Evolutionary conservation across 768 basidiomycete species (phyloP).

Genomic region (Rhodotorula diobovata): DNA sequence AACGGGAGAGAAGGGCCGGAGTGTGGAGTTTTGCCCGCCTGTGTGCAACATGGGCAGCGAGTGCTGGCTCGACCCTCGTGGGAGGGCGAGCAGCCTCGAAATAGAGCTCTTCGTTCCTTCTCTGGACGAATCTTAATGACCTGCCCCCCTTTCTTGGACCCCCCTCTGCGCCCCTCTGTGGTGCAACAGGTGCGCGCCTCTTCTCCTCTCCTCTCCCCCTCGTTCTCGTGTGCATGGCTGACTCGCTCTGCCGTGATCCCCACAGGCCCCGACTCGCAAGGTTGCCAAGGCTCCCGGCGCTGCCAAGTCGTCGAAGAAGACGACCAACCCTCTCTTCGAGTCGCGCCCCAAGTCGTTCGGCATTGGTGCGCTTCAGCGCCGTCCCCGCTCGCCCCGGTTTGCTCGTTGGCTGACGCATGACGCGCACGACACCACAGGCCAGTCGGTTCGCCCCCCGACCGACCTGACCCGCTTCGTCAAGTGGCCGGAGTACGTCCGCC

Average conservation of each 20-base stretch:
- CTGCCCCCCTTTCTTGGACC: constrained; percentile 5
- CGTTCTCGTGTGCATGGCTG: neutral
- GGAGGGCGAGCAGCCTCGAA: neutral
- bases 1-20: too few species aligned
- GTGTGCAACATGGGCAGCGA: too few species aligned
- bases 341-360: constrained; percentile 84
- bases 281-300: constrained; percentile 60
- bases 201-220: neutral
- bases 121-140: constrained; percentile 35
- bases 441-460: constrained; percentile 80
- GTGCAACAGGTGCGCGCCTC: constrained; percentile 19
- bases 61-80: neutral
- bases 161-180: neutral
- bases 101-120: constrained; percentile 31
- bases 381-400: neutral
- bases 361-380: constrained; percentile 62
- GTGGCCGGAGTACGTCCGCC: constrained; percentile 97
- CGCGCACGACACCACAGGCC: constrained; percentile 57
- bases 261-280: constrained; percentile 29
- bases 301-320: constrained; percentile 62
- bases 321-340: constrained; percentile 95
- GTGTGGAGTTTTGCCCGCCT: constrained; percentile 5
- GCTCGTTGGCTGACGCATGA: neutral
- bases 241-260: neutral
- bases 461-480: constrained; percentile 97